Percentiles rank a stretch among this genome's conserved stretches.
Evolutionary conservation across 192 early-diverging fungal genomes (phyloP).

Genomic region (Glomus cerebriforme): DNA sequence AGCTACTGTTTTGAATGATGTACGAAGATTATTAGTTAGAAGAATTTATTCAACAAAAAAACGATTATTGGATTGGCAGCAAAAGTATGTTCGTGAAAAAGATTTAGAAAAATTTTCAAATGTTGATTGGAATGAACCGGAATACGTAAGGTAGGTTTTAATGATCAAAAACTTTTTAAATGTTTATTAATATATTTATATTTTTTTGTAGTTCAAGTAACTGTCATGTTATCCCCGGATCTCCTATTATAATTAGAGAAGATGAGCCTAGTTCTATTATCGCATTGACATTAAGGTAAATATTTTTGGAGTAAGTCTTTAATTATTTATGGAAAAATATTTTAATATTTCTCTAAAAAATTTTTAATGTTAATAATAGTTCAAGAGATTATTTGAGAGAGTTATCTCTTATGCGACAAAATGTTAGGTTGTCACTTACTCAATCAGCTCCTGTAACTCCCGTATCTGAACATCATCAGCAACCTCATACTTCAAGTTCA

Average conservation of each 20-base stretch:
- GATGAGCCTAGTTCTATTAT: constrained; percentile 91
- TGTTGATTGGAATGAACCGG: constrained; percentile 53
- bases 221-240: constrained; percentile 79
- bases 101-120: constrained; percentile 25
- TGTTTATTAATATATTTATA: no score
- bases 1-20: constrained; percentile 52
- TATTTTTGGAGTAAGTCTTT: no score
- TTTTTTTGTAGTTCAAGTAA: constrained; percentile 29
- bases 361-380: constrained; percentile 35
- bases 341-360: not conserved
- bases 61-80: constrained; percentile 55
- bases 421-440: not conserved
- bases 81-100: constrained; percentile 35
- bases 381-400: constrained; percentile 49
- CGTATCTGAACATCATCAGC: not conserved
- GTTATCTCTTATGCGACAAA: constrained; percentile 34
- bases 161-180: no score
- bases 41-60: constrained; percentile 42
- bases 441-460: constrained; percentile 11
- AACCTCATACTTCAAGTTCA: not conserved
- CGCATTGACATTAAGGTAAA: constrained; percentile 75
- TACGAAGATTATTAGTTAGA: constrained; percentile 46
- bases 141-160: constrained; percentile 49
- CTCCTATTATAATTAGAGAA: constrained; percentile 81
- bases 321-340: not conserved